Evolutionary conservation across 257 asterid genomes (phyloP).

Genomic region (Eustoma russellianum): DNA sequence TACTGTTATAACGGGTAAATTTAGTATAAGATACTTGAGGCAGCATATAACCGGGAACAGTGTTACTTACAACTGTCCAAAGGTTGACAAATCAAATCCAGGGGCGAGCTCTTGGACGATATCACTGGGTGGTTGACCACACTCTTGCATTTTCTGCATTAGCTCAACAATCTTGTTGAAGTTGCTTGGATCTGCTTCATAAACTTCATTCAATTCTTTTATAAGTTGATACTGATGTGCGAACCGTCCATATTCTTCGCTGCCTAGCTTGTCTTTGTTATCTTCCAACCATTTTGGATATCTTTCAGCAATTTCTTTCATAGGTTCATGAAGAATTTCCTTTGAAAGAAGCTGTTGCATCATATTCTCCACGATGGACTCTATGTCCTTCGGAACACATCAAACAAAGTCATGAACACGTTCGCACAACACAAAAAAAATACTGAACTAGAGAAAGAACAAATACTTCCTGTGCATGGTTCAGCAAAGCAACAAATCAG

Average conservation of each 20-base stretch:
- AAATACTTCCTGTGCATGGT: too few relatives aligned
- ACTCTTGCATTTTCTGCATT: slow-evolving; percentile 99
- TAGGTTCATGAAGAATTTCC: slow-evolving; percentile 90
- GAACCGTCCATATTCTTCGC: slow-evolving; percentile 58
- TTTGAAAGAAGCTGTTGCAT: slow-evolving; percentile 96
- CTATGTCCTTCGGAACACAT: slow-evolving; percentile 59
- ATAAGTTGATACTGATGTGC: slow-evolving; percentile 55
- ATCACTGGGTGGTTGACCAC: slow-evolving; percentile 96
- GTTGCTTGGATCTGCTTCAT: slow-evolving; percentile 72
- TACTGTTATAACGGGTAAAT: too few relatives aligned
- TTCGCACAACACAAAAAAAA: too few relatives aligned
- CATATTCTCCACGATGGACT: slow-evolving; percentile 88
- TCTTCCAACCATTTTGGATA: slow-evolving; percentile 87
- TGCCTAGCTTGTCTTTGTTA: slow-evolving; percentile 50
- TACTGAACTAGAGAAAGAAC: too few relatives aligned
- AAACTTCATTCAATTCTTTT: slow-evolving; percentile 54
- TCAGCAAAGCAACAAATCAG: too few relatives aligned
- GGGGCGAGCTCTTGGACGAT: slow-evolving; percentile 92
- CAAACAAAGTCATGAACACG: too few relatives aligned
- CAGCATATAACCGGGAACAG: too few relatives aligned
- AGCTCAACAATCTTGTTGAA: slow-evolving; percentile 93
- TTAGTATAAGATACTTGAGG: too few relatives aligned
- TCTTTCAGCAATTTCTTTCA: slow-evolving; percentile 92
- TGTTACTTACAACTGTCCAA: slow-evolving; percentile 73
- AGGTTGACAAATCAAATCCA: slow-evolving; percentile 61